Conservation (phyloP, 768 basidiomycete genomes). For the Macrolepiota dolichaula region DNA sequence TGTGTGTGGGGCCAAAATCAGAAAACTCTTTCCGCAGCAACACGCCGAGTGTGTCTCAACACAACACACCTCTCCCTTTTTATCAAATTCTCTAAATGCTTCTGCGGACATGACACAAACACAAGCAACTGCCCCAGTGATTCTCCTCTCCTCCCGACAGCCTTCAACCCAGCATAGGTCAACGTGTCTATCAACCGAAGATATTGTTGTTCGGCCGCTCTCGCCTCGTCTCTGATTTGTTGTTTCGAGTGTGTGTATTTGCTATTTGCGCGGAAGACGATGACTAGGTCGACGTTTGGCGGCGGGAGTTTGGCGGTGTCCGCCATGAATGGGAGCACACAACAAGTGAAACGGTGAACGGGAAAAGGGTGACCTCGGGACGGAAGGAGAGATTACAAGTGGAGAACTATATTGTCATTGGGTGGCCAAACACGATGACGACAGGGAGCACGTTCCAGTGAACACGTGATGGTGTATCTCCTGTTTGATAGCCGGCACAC, state of each 20-base stretch:
- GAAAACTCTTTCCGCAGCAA: neutral
- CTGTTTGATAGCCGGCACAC: neutral
- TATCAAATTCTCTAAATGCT: conserved; percentile 59
- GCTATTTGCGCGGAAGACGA: conserved; percentile 61
- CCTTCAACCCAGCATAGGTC: conserved; percentile 58
- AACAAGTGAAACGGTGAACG: no score
- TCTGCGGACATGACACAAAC: conserved; percentile 67
- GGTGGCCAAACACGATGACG: conserved; percentile 6
- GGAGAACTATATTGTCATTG: neutral
- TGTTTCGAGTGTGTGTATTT: conserved; percentile 54
- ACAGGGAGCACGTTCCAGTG: neutral
- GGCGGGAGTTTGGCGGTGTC: conserved; percentile 16
- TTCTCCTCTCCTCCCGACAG: conserved; percentile 76
- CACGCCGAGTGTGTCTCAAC: neutral
- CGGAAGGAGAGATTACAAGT: neutral
- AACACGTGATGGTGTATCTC: neutral
- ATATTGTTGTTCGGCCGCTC: conserved; percentile 70
- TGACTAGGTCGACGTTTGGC: conserved; percentile 69
- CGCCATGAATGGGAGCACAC: conserved; percentile 18
- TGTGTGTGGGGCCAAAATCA: neutral
- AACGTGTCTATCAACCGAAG: conserved; percentile 58
- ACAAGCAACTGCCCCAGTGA: conserved; percentile 71
- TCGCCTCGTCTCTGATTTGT: conserved; percentile 56
- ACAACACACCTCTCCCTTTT: conserved; percentile 75
- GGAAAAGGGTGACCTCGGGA: neutral